Conservation (phyloP, 331 rosid genomes). For the Saraca asoca region DNA sequence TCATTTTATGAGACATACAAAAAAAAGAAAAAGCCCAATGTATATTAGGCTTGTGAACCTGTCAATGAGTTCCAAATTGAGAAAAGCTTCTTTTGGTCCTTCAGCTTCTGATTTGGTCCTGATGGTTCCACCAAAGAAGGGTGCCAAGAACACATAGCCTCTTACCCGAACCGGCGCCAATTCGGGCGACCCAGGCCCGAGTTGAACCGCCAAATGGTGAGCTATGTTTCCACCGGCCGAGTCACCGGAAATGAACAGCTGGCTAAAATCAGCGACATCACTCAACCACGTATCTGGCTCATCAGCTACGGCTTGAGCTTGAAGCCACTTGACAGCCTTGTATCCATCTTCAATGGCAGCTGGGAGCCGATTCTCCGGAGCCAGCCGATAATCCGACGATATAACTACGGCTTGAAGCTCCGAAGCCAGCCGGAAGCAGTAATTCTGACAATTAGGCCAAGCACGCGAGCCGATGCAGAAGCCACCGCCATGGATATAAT, state of each 20-base stretch:
- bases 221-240: conserved; percentile 87
- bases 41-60: conserved; percentile 45
- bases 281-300: conserved; percentile 64
- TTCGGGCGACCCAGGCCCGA: conserved; percentile 51
- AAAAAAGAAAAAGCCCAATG: no score
- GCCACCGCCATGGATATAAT: conserved; percentile 89
- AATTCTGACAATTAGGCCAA: conserved; percentile 85
- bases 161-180: conserved; percentile 57
- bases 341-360: conserved; percentile 71
- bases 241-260: conserved; percentile 73
- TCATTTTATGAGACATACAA: no score
- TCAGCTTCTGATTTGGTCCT: conserved; percentile 60
- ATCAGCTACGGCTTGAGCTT: conserved; percentile 46
- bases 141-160: conserved; percentile 77
- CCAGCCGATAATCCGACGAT: conserved; percentile 75
- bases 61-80: conserved; percentile 77
- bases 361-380: conserved; percentile 80
- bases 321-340: conserved; percentile 69
- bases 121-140: conserved; percentile 74
- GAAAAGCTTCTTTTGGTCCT: conserved; percentile 78
- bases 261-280: conserved; percentile 61
- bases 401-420: conserved; percentile 56
- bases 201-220: conserved; percentile 63
- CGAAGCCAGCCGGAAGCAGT: conserved; percentile 60
- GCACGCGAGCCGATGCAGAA: conserved; percentile 91